phyloP scores from a whole-genome alignment of 2,329 filamentous ascomycete species.

The Colletotrichum somersetense region DNA sequence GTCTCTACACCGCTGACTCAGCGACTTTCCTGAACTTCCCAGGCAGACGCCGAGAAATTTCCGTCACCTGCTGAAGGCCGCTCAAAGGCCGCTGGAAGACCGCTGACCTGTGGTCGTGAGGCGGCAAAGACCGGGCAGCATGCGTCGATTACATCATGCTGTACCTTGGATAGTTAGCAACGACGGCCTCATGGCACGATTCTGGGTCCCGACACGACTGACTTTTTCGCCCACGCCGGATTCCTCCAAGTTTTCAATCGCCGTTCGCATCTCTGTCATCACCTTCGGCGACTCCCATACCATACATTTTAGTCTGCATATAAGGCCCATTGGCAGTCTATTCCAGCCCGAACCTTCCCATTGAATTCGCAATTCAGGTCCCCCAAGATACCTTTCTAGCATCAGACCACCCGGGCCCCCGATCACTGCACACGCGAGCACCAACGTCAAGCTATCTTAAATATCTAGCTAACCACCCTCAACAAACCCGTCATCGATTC shows the following conservation, averaged over 20 bases:
- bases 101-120: slow-evolving; percentile 9
- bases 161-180: neutral
- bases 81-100: slow-evolving; percentile 7
- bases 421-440: slow-evolving; percentile 4
- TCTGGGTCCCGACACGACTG: slow-evolving; percentile 29
- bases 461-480: neutral
- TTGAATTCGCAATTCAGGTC: neutral
- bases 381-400: neutral
- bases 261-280: slow-evolving; percentile 28
- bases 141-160: slow-evolving; percentile 41
- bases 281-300: neutral
- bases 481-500: slow-evolving; percentile 35
- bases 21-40: neutral
- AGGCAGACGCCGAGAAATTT: neutral
- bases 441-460: slow-evolving; percentile 14
- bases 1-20: slow-evolving; percentile 19
- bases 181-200: slow-evolving; percentile 39
- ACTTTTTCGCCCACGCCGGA: slow-evolving; percentile 31
- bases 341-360: neutral
- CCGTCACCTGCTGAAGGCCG: neutral
- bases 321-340: slow-evolving; percentile 19
- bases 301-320: slow-evolving; percentile 13
- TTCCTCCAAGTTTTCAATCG: slow-evolving; percentile 34
- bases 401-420: neutral
- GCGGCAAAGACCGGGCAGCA: slow-evolving; percentile 38